Conservation (phyloP, 495 filamentous ascomycete species). For the Podospora fimiseda region DNA sequence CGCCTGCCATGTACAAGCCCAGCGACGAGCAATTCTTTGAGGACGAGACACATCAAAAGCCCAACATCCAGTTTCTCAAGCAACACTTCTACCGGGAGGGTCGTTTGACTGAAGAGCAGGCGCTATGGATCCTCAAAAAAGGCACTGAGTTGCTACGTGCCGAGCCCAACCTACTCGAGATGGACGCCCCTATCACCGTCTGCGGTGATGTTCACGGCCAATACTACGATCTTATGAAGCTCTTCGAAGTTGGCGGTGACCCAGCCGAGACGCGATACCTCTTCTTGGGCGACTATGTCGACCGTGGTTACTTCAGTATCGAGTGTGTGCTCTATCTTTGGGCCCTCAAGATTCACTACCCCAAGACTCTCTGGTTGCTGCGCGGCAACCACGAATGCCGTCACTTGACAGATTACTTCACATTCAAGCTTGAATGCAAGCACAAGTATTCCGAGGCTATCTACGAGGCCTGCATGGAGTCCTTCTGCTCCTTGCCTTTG, state of each 20-base stretch:
- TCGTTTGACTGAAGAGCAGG: constrained; percentile 92
- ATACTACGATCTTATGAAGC: constrained; percentile 98
- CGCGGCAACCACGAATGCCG: constrained; percentile 98
- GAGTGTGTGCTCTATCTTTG: constrained; percentile 98
- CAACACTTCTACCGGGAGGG: constrained; percentile 98
- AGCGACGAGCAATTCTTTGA: constrained; percentile 70
- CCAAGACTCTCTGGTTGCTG: constrained; percentile 92
- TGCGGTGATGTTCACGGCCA: constrained; percentile 98
- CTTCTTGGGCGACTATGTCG: constrained; percentile 96
- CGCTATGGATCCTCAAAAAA: constrained; percentile 83
- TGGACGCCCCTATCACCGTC: constrained; percentile 99
- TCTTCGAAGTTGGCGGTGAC: constrained; percentile 97
- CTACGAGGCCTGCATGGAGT: constrained; percentile 97
- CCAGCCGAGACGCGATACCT: constrained; percentile 93
- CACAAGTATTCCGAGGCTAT: constrained; percentile 96
- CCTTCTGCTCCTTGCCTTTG: constrained; percentile 89
- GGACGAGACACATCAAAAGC: constrained; percentile 77
- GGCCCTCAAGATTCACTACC: constrained; percentile 99
- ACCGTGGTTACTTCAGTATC: constrained; percentile 97
- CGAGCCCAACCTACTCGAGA: constrained; percentile 94
- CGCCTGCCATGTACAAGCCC: constrained; percentile 85
- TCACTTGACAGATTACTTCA: constrained; percentile 99
- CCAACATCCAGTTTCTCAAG: constrained; percentile 89
- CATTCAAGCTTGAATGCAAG: constrained; percentile 98
- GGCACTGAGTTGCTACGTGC: constrained; percentile 76